These are phyloP conservation scores for Saccharomyces uvarum DNA, from an alignment of 1,139 yeast genomes.

Conservation along the genomic window DNA sequence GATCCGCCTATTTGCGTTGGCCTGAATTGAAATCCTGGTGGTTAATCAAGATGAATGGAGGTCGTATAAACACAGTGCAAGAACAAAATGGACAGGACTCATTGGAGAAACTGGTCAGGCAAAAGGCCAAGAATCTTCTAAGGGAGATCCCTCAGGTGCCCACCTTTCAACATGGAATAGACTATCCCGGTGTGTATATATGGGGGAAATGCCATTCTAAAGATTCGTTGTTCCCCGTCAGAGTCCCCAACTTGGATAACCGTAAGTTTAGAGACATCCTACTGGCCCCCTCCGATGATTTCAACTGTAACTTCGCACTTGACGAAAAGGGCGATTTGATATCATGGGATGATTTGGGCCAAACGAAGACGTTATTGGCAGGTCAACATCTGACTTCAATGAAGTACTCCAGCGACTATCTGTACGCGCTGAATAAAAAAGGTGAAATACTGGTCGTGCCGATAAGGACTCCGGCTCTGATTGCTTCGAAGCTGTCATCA, in stretches of 20 bases:
- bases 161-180: constrained; percentile 1
- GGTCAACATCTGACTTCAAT: constrained; percentile 43
- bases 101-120: constrained; percentile 26
- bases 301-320: constrained; percentile 51
- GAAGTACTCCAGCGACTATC: constrained; percentile 44
- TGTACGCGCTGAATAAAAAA: constrained; percentile 51
- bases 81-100: not conserved
- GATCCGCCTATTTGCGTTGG: constrained; percentile 22
- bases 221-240: constrained; percentile 41
- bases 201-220: constrained; percentile 15
- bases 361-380: constrained; percentile 16
- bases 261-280: constrained; percentile 52
- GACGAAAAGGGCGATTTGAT: constrained; percentile 66
- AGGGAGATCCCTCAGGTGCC: constrained; percentile 15
- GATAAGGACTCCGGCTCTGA: constrained; percentile 15
- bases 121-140: constrained; percentile 15
- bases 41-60: constrained; percentile 13
- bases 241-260: constrained; percentile 59
- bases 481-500: constrained; percentile 6
- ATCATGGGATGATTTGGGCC: constrained; percentile 45
- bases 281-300: constrained; percentile 34
- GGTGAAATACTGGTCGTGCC: constrained; percentile 52
- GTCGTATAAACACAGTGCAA: constrained; percentile 12
- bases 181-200: not conserved
- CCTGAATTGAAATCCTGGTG: constrained; percentile 25